Evolutionary conservation across 306 rosid genomes (phyloP), one percentile per base, ranked within the genome.

Genomic region (Acacia crassicarpa): DNA sequence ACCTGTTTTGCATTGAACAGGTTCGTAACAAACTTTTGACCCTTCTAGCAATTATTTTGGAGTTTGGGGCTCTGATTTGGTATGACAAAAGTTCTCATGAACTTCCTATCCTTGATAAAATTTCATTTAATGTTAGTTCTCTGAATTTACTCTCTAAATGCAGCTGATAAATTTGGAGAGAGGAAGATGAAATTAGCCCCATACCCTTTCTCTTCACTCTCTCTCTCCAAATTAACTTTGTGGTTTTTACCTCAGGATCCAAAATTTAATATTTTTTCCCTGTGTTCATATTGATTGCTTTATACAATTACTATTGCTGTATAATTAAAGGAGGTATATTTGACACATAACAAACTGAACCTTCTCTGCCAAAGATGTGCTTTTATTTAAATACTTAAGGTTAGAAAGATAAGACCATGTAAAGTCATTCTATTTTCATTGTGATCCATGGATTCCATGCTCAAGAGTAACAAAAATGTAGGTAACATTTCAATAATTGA

Each of bases 61-160:
- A 95, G 89, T 93, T 95, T 63, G 94, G 99, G 23, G 94, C 92
- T 1, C 87, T 95, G 81, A 74, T 95, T 74, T 95, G 99, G 99
- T 95, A 88, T 16, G 94, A 62, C 49, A 75, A 25, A 68, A 40
- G 10, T 10, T 41, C 10, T 69, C 20, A 69, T 69, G 46, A 69
- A 6, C 4, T 48, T 33, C 59, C 14, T 25, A 25, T 6, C 54
- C 53, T 43, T 22, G 13, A 11, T 68, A 68, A 22, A 19, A 40
- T 40, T 41, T 38, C 51, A 12, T 32, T 32, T 32, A 65, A 65
- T 27, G 33, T 62, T 27, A 20, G 40, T 14, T 62, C 68, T 62
- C 68, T 27, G 19, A 19, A 59, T 59, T 59, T 59, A 11, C 66
- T 23, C 6, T 59, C 14, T 59, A 23, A 23, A 22, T 23, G 66